phyloP scores from a whole-genome alignment of 1,284 basidiomycete species.

The Leccinum idahoense region DNA sequence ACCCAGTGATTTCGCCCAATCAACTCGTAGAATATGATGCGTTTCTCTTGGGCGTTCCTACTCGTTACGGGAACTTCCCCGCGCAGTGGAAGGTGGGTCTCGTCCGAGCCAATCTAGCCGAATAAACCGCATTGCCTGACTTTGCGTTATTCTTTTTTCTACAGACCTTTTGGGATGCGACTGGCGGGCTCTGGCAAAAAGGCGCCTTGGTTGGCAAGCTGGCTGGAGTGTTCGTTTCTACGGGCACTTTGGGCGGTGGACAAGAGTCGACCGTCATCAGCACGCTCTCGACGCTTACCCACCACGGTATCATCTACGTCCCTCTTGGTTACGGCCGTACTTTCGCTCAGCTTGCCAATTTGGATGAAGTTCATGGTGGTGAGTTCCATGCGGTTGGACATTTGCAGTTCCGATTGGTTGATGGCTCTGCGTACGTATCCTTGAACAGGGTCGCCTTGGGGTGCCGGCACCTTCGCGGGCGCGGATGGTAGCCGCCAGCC shows the following conservation, averaged over 20 bases:
- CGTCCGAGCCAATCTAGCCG: not conserved
- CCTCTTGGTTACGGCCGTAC: constrained; percentile 71
- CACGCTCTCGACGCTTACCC: constrained; percentile 66
- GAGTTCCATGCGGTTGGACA: constrained; percentile 22
- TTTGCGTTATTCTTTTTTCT: not conserved
- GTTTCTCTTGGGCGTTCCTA: constrained; percentile 74
- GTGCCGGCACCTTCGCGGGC: constrained; percentile 66
- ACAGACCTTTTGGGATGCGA: constrained; percentile 78
- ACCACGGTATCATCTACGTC: too few species aligned
- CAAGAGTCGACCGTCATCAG: constrained; percentile 69
- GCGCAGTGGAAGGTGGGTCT: constrained; percentile 62
- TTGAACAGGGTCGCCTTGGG: constrained; percentile 58
- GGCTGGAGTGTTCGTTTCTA: constrained; percentile 68
- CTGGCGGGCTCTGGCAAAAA: constrained; percentile 70
- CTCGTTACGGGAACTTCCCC: constrained; percentile 70
- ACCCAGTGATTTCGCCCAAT: constrained; percentile 67
- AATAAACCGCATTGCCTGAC: not conserved
- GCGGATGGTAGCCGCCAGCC: constrained; percentile 63
- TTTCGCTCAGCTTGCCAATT: constrained; percentile 53
- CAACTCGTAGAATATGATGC: constrained; percentile 61
- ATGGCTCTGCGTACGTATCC: not conserved
- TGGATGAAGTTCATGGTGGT: constrained; percentile 70
- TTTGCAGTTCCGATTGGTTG: not conserved
- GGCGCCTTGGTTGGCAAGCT: constrained; percentile 80
- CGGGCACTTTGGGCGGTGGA: constrained; percentile 63